Evolutionary conservation across 148 eudicot genomes (phyloP), one percentile per base, ranked within the genome.

Genomic region (Tetragonia tetragonoides): DNA sequence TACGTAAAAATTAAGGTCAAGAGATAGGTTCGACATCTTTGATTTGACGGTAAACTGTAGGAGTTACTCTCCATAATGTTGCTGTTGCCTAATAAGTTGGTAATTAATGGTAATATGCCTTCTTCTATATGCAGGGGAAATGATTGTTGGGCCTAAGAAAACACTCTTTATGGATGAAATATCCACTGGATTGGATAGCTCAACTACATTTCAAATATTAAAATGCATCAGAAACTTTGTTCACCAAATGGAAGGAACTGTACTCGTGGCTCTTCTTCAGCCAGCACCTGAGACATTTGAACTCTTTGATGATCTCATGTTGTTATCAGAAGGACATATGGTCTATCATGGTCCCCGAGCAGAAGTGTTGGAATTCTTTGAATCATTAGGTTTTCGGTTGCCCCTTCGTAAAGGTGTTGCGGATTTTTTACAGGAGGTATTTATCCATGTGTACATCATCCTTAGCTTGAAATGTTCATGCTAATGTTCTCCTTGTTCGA

Each of bases 271-370:
- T 75, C 96, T 95, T 81, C 97, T 92, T 77, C 98, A 95, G 85
- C 98, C 97, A 64, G 94, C 94, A n/a, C 97, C 97, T 59, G 97
- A 92, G 86, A 92, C 97, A 42, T 92, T 87, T 75, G 91, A 92
- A 44, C 87, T 90, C 53, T 92, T 92, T 83, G 97, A 92, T 82
- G 97, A 92, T 79, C 83, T 92, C 53, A 75, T 92, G 39, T 62
- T 92, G 82, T 82, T 92, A 41, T 89, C 94, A 39, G 94, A 90
- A 62, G 94, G 97, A 20, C 61, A 89, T 75, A 75, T 89, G 82
- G 87, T 92, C 62, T 92, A 92, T 81, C 92, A 90, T 17, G 97
- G 92, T 44, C 97, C 97, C 80, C 90, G 87, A 65, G 81, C 81
- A 66, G 88, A 87, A 47, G 94, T 90, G 72, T 59, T 90, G 44